phyloP scores from a whole-genome alignment of 371 early-diverging fungal species.

The Mucor racemosus region DNA sequence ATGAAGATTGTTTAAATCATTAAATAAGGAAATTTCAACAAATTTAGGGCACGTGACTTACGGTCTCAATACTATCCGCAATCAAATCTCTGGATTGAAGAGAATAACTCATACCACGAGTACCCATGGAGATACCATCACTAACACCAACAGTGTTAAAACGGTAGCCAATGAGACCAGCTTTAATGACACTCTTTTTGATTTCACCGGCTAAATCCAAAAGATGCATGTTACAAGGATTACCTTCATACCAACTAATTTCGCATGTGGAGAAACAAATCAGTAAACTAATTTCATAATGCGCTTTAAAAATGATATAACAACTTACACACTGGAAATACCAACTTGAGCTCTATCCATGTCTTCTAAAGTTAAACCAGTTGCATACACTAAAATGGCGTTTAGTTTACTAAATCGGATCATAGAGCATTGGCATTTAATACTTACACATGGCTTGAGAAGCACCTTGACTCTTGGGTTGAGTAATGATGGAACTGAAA shows the following conservation, averaged over 20 bases:
- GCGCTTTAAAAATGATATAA: not conserved
- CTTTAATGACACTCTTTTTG: constrained; percentile 88
- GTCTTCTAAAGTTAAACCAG: constrained; percentile 80
- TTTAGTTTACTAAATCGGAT: not conserved
- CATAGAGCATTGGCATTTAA: not conserved
- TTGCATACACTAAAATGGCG: constrained; percentile 78
- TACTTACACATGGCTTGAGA: constrained; percentile 95
- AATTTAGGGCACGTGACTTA: constrained; percentile 32
- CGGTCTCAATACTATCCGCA: constrained; percentile 98
- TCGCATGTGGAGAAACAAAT: not conserved
- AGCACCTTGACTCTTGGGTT: constrained; percentile 93
- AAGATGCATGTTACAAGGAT: constrained; percentile 99
- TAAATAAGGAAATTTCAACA: not conserved
- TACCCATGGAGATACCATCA: constrained; percentile 97
- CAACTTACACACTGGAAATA: constrained; percentile 86
- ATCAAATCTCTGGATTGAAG: constrained; percentile 97
- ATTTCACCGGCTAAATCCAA: constrained; percentile 85
- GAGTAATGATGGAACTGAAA: constrained; percentile 86
- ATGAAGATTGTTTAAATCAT: not conserved
- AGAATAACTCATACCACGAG: constrained; percentile 94
- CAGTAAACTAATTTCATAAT: not conserved
- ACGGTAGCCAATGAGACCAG: constrained; percentile 90
- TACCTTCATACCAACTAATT: constrained; percentile 94
- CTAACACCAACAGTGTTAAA: constrained; percentile 98
- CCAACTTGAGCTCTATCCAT: constrained; percentile 90